Evolutionary conservation across 2,329 filamentous ascomycete genomes (phyloP).

Genomic region (Fusarium bulbicola): DNA sequence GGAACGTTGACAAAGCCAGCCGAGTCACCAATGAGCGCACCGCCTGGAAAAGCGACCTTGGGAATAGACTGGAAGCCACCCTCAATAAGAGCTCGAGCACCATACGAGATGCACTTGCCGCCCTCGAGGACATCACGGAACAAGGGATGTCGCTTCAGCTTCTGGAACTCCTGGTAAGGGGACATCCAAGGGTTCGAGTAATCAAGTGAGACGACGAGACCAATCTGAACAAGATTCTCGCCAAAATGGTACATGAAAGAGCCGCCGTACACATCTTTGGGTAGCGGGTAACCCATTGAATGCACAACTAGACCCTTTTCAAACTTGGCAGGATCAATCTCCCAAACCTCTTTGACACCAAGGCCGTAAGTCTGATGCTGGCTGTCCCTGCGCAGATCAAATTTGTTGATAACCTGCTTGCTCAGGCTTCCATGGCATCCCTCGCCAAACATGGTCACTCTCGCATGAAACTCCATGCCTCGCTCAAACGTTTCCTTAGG

Average conservation of each 20-base stretch:
- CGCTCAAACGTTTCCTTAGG: conserved; percentile 92
- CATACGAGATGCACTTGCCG: conserved; percentile 97
- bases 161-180: conserved; percentile 96
- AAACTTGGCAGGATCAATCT: conserved; percentile 93
- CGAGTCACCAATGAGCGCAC: conserved; percentile 93
- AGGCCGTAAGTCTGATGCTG: conserved; percentile 95
- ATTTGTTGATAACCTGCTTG: conserved; percentile 95
- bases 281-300: conserved; percentile 91
- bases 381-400: conserved; percentile 86
- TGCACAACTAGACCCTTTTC: conserved; percentile 85
- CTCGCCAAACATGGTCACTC: conserved; percentile 90
- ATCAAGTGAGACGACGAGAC: conserved; percentile 91
- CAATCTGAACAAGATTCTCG: conserved; percentile 93
- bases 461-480: conserved; percentile 97
- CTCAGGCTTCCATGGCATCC: conserved; percentile 95
- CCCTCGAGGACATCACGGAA: conserved; percentile 89
- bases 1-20: conserved; percentile 97
- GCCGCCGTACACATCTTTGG: conserved; percentile 90
- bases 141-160: conserved; percentile 96
- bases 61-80: conserved; percentile 98
- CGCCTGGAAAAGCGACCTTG: conserved; percentile 95
- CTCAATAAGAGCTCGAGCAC: conserved; percentile 88
- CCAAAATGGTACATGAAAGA: conserved; percentile 99
- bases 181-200: conserved; percentile 97
- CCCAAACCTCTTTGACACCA: conserved; percentile 97